Evolutionary conservation across 2,329 filamentous ascomycete genomes (phyloP), one percentile per base, ranked within the genome.

Genomic region (Pseudocercospora fuligena): DNA sequence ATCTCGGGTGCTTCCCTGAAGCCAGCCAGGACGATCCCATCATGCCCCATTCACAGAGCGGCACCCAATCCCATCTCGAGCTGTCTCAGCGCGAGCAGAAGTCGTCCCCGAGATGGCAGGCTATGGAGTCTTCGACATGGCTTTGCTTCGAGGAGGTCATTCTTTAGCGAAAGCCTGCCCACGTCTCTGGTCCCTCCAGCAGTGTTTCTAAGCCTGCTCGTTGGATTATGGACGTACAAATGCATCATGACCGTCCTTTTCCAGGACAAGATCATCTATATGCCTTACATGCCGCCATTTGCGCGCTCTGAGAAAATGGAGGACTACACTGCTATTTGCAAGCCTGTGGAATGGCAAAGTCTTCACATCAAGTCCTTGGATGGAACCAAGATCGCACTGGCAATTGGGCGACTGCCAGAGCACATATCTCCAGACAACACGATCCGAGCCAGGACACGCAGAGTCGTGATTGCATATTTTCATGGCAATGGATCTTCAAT

Each of bases 191-290:
- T 90, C 3, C 89, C 91, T 7, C 92, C 92, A 0, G 74, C 86
- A 6, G 81, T 92, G 51, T 93, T 93, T 74, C 77, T 82, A 14
- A 88, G 89, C 1, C 82, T 94, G 40, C 82, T 92, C 3, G 73
- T 91, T 19, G 84, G 84, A 3, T 81, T 94, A 14, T 94, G 85
- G 85, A 77, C 80, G 1, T 86, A 85, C 78, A 87, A 87, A 78
- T 93, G 90, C 74, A 78, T 88, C 61, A 91, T 92, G 88, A 87
- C 93, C 80, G 83, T 94, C 29, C 72, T 91, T 4, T 91, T 93
- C 75, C 92, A 94, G 79, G 92, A 94, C 74, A 90, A 90, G 75
- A 92, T 94, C 75, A 90, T 94, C 66, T 94, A 93, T 79, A 92
- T 93, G 82, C 90, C 91, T 0, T 90, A 89, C 54, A 79, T 93